These are phyloP conservation scores for Metarhizium anisopliae DNA, from an alignment of 2,329 filamentous ascomycete species.

Conservation along the genomic window DNA sequence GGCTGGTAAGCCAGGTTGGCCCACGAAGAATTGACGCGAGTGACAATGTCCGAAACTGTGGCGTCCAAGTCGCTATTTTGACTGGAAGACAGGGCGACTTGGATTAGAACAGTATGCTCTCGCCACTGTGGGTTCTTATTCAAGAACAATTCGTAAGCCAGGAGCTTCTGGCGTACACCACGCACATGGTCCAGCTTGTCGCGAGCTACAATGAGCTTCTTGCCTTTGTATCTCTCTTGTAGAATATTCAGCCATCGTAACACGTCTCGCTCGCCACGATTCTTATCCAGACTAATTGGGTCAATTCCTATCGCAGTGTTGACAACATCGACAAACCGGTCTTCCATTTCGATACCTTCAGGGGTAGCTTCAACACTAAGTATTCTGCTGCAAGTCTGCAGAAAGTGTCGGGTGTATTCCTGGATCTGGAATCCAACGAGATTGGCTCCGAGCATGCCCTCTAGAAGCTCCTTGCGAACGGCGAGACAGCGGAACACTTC, in stretches of 20 bases:
- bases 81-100: constrained; percentile 84
- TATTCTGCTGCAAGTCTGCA: constrained; percentile 89
- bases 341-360: constrained; percentile 82
- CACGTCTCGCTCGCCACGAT: constrained; percentile 65
- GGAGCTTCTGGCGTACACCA: constrained; percentile 85
- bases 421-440: constrained; percentile 88
- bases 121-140: constrained; percentile 89
- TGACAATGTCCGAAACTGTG: constrained; percentile 87
- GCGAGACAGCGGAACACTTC: constrained; percentile 92
- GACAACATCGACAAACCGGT: constrained; percentile 85
- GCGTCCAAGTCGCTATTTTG: constrained; percentile 83
- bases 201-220: constrained; percentile 83
- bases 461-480: constrained; percentile 74
- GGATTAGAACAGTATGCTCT: constrained; percentile 81
- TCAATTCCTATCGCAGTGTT: constrained; percentile 87
- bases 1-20: constrained; percentile 88
- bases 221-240: constrained; percentile 75
- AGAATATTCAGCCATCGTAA: constrained; percentile 71
- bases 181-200: constrained; percentile 92
- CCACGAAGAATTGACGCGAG: constrained; percentile 84
- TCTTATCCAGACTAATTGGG: constrained; percentile 61
- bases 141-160: constrained; percentile 87
- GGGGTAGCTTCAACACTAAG: constrained; percentile 83
- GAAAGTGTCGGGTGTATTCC: constrained; percentile 88
- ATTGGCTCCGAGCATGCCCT: constrained; percentile 89